Conservation (phyloP, 805 yeast species). For the Pichia sporocuriosa region DNA sequence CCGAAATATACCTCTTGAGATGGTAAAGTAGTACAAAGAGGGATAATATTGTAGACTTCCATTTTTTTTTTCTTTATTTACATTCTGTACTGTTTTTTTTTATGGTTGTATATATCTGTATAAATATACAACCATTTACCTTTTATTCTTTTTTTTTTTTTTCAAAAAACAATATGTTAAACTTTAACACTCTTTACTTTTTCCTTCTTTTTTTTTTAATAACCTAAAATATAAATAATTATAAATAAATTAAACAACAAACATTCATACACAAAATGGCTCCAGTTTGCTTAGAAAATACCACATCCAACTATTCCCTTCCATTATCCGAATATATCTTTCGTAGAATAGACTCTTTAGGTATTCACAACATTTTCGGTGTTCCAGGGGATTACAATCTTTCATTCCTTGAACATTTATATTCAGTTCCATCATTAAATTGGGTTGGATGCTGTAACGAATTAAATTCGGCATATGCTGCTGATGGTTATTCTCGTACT, state of each 20-base stretch:
- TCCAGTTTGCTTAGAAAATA: slow-evolving; percentile 14
- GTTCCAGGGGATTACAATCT: slow-evolving; percentile 78
- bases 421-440: slow-evolving; percentile 40
- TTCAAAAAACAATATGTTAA: too few species aligned
- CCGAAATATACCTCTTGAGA: too few species aligned
- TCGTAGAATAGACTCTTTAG: slow-evolving; percentile 47
- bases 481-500: slow-evolving; percentile 79
- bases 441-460: slow-evolving; percentile 90
- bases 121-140: too few species aligned
- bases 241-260: not conserved
- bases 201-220: not conserved
- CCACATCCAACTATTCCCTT: not conserved
- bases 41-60: too few species aligned
- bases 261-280: slow-evolving; percentile 13
- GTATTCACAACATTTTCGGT: slow-evolving; percentile 60
- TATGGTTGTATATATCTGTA: too few species aligned
- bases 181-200: too few species aligned
- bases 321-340: slow-evolving; percentile 65
- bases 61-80: too few species aligned
- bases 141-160: too few species aligned
- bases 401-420: slow-evolving; percentile 59
- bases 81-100: too few species aligned
- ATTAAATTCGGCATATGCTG: slow-evolving; percentile 82
- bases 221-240: not conserved
- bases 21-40: too few species aligned